Base-by-base conservation (phyloP, 2,329 filamentous ascomycete species). In the Microcera coccophila region DNA sequence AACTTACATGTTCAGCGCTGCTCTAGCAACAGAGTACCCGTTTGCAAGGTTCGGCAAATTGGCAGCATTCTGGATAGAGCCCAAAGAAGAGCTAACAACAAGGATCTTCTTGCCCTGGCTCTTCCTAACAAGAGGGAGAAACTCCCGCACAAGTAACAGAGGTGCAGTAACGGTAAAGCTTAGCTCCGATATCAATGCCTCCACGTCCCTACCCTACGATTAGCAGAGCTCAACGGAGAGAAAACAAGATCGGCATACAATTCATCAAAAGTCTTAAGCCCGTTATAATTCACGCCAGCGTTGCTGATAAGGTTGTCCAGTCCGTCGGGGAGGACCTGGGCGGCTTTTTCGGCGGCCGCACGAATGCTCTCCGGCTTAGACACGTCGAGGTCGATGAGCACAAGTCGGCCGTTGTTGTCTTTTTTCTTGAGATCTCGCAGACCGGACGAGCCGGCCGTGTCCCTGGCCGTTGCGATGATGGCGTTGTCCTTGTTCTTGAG, bases 301-400 rank as follows among this genome's bases (percentile, higher is more conserved):
- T 53, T 58, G 36, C 48, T 51, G 26, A 58, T 42, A 32, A 58
- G 47, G 29, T 47, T 37, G 36, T 55, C 55, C 8, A 58, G 48
- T 4, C 55, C 55, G 4, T 26, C 19, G 3, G 53, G 55, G 4
- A 56, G 45, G 7, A 52, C 29, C 26, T 45, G 39, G 2, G 40
- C 32, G 2, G 39, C 33, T 36, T 48, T 36, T 20, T 39, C 45
- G 10, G 47, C 55, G n/a, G 52, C 48, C 5, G 34, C 40, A 12
- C 32, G 17, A 31, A 55, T 41, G 39, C 38, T 45, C 19, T 41
- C 42, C 3, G 14, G 33, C 34, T 45, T 40, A 3, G 33, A 21
- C 3, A 45, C 42, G 22, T 45, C 42, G 14, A 45, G 33, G 20
- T 45, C 37, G 20, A 45, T 17, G 7, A 45, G 38, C 8, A 38